These are phyloP conservation scores for Mycena metata DNA, from an alignment of 768 basidiomycete genomes.

Conservation along the genomic window DNA sequence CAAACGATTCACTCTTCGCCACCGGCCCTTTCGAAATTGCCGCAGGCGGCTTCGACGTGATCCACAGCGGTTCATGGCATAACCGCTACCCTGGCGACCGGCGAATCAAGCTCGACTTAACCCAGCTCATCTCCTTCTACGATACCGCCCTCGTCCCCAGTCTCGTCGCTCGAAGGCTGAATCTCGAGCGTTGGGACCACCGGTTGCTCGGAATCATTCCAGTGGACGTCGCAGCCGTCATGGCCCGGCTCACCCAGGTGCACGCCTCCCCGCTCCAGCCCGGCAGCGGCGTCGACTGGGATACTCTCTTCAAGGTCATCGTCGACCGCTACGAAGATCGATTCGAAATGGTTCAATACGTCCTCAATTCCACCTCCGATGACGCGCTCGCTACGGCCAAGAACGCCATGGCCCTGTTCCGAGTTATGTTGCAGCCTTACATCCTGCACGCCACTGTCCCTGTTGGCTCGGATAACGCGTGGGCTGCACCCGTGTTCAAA, in stretches of 20 bases:
- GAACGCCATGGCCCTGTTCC: conserved; percentile 46
- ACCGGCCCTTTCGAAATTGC: neutral
- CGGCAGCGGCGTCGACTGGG: conserved; percentile 59
- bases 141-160: conserved; percentile 52
- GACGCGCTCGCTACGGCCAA: conserved; percentile 33
- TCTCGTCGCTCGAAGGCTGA: conserved; percentile 48
- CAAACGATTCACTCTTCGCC: neutral
- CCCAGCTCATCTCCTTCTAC: conserved; percentile 52
- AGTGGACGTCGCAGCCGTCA: conserved; percentile 44
- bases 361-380: conserved; percentile 46
- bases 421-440: conserved; percentile 51
- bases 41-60: conserved; percentile 5
- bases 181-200: conserved; percentile 51
- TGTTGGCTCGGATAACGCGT: conserved; percentile 36
- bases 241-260: conserved; percentile 44
- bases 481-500: conserved; percentile 53
- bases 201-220: conserved; percentile 49
- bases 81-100: conserved; percentile 52
- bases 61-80: conserved; percentile 48
- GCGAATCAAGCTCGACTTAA: conserved; percentile 49
- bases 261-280: conserved; percentile 33
- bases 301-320: conserved; percentile 52
- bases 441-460: conserved; percentile 43
- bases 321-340: conserved; percentile 57
- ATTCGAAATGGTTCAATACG: conserved; percentile 55